Base-by-base conservation (phyloP, 2,329 filamentous ascomycete species). In the Moelleriella libera region DNA sequence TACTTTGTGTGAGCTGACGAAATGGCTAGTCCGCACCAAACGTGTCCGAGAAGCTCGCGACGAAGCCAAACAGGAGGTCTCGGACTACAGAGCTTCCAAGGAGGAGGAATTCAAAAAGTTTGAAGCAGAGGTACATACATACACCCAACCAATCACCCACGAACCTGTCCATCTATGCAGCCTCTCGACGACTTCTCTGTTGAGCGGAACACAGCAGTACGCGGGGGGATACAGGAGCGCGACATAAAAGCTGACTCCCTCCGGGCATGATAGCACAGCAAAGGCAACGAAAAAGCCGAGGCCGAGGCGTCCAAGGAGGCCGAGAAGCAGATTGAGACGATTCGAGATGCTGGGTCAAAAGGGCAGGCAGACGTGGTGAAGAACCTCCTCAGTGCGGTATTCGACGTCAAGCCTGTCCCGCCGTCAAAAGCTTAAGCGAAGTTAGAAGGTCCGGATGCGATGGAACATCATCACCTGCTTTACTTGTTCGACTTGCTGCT, bases 51-150 rank as follows among this genome's bases (percentile, higher is more conserved):
- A 97, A 71, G 92, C 92, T 53, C 86, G 90, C 63, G 82, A 86
- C 62, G 92, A 98, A 69, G 92, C 92, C 53, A 94, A 96, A 71
- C 94, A 94, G 70, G 90, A 98, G 67, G 95, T 98, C 61, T 86
- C 95, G 55, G 84, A 88, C 48, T 97, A 98, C 74, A 81, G 82
- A 64, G 78, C 82, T 60, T 70, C 83, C 58, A 98, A 96, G 73
- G 92, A 98, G 61, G 78, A 85, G 37, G 90, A 97, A 68, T 97
- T 88, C 73, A 90, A 92, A 75, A 83, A 85, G 63, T 97, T 94
- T 60, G 88, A 97, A 73, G 76, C 87, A 53, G 72, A 79, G 70
- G 75, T 77, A 21, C 21, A 21, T 21, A 21, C 21, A 21, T 21
- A 21, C 21, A 21, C 21, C 21, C 21, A 21, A 21, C 2, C 21